Base-by-base conservation (phyloP, 192 early-diverging fungal species). In the Coemansia sp. region DNA sequence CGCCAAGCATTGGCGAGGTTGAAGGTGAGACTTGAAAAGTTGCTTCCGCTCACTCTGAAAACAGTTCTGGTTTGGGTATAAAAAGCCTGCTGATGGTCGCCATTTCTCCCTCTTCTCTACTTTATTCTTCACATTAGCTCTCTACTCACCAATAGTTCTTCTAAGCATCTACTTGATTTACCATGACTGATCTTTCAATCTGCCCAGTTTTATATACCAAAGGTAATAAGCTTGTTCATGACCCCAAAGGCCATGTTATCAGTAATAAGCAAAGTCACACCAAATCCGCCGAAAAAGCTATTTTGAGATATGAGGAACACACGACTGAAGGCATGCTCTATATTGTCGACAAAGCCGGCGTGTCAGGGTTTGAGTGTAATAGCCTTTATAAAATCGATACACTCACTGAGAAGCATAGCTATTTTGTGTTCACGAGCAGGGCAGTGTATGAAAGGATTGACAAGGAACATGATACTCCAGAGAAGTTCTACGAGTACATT, bases 341-440 rank as follows among this genome's bases (percentile, higher is more conserved):
- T 19, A 47, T 47, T 47, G 17, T 47, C 19, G 44, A 47, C n/a
- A 1, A 17, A 17, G n/a, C 3, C 6, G 44, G 44, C 6, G 44
- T n/a, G 44, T 47, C 44, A 7, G 44, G 44, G 17, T 47, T 47
- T 47, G 44, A 47, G n/a, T 47, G 44, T 26, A 9, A 9, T 26
- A 26, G 2, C 11, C 21, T 21, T 11, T 52, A 7, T 7, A 9
- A 52, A 13, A 11, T 26, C 5, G 28, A 26, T 26, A 26, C 2
- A 26, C 26, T 2, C 2, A 26, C 2, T 2, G 23, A 52, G 10
- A 52, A 52, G 23, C 1, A 26, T 13, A 13, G 21, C 4, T 52
- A 3, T 10, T 52, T 52, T 52, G 50, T 60, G 21, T 60, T 38
- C 69, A 67, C 3, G 52, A 62, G 9, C 16, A 26, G 10, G 28